phyloP scores from a whole-genome alignment of 805 yeast genomes.

The Ogataea polymorpha region DNA sequence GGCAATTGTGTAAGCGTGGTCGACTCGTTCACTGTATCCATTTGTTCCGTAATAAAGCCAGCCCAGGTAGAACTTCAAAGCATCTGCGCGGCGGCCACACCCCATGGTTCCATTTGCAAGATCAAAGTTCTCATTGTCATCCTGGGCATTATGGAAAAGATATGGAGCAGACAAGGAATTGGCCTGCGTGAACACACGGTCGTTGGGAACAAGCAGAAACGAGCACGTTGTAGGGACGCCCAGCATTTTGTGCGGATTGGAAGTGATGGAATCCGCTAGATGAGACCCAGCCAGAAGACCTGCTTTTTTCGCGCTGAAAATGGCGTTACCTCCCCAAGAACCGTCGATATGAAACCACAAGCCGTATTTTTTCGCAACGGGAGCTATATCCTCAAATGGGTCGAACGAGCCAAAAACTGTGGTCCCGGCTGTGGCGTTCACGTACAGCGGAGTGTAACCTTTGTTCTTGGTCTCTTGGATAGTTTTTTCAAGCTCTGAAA shows the following conservation, averaged over 20 bases:
- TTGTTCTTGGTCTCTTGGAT: conserved; percentile 41
- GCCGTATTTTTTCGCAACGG: conserved; percentile 49
- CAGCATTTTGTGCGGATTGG: conserved; percentile 83
- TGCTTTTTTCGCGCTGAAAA: conserved; percentile 53
- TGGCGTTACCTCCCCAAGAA: conserved; percentile 86
- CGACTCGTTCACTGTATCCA: conserved; percentile 65
- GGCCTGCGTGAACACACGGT: conserved; percentile 59
- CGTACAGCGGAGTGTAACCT: conserved; percentile 72
- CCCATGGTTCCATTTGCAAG: conserved; percentile 91
- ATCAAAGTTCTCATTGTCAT: conserved; percentile 58
- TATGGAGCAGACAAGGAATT: conserved; percentile 80
- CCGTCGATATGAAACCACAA: conserved; percentile 86
- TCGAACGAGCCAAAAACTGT: conserved; percentile 86
- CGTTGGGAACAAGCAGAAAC: conserved; percentile 70
- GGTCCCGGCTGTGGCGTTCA: conserved; percentile 86
- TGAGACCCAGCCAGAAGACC: conserved; percentile 55
- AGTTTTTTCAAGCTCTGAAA: conserved; percentile 40
- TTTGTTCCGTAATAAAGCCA: conserved; percentile 76
- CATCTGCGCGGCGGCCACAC: conserved; percentile 83
- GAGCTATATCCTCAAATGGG: conserved; percentile 53
- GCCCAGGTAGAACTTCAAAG: conserved; percentile 71
- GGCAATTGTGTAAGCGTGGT: conserved; percentile 68
- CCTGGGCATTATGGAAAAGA: conserved; percentile 60
- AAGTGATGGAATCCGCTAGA: conserved; percentile 70
- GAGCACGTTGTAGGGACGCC: conserved; percentile 84